Evolutionary conservation across 768 basidiomycete genomes (phyloP).

Genomic region (Rhodotorula sphaerocarpa): DNA sequence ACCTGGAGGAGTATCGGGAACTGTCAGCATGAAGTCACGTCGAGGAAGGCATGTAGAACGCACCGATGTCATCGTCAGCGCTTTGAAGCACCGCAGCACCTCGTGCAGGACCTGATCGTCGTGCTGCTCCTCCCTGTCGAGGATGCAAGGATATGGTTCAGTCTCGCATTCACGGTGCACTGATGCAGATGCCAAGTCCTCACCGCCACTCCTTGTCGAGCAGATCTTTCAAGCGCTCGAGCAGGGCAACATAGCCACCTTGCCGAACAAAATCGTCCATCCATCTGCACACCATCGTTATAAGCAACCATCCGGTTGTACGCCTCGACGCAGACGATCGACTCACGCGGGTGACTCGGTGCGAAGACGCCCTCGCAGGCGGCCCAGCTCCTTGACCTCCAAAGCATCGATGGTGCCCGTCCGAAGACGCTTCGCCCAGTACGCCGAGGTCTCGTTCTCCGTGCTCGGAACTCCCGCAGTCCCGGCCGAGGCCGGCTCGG

Average conservation of each 20-base stretch:
- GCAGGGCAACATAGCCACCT: constrained; percentile 76
- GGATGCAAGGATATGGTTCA: constrained; percentile 38
- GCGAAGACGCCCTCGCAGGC: constrained; percentile 70
- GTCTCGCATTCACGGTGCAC: neutral
- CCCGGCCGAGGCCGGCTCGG: neutral
- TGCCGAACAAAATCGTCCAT: constrained; percentile 71
- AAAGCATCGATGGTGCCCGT: constrained; percentile 64
- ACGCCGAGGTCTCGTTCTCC: constrained; percentile 42
- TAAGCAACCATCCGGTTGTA: too few species aligned
- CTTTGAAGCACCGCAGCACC: constrained; percentile 86
- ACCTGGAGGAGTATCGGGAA: constrained; percentile 51
- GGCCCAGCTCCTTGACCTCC: constrained; percentile 79
- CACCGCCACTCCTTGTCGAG: constrained; percentile 91
- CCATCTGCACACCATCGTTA: constrained; percentile 51
- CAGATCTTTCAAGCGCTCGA: constrained; percentile 79
- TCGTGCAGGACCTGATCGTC: constrained; percentile 92
- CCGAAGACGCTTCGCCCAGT: constrained; percentile 60
- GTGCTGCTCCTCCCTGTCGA: constrained; percentile 76
- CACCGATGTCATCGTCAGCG: constrained; percentile 59
- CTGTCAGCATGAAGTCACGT: neutral
- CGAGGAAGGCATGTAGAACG: constrained; percentile 21
- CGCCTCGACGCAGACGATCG: constrained; percentile 22
- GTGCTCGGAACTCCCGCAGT: constrained; percentile 50
- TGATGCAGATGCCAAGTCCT: too few species aligned
- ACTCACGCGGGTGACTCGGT: constrained; percentile 79